Evolutionary conservation across 768 basidiomycete genomes (phyloP).

Genomic region (Psilocybe cubensis): DNA sequence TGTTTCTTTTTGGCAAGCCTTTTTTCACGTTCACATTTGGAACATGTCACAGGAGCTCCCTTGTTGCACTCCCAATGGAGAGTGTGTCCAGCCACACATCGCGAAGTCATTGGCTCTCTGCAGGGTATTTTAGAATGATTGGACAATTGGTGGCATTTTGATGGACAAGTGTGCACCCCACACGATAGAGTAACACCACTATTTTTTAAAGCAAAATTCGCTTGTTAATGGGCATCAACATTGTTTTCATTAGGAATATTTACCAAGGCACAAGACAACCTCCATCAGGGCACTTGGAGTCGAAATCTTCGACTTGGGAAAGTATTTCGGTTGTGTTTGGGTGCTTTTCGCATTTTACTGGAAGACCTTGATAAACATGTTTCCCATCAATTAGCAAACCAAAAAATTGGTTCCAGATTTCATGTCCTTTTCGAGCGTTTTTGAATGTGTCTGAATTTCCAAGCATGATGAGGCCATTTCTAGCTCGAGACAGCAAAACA

Average conservation of each 20-base stretch:
- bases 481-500: conserved; percentile 70
- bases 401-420: conserved; percentile 57
- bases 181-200: conserved; percentile 56
- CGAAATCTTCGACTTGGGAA: conserved; percentile 49
- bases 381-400: conserved; percentile 40
- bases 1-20: conserved; percentile 45
- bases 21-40: conserved; percentile 47
- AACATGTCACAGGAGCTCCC: conserved; percentile 39
- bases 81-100: conserved; percentile 51
- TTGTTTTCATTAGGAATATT: not conserved
- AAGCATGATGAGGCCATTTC: conserved; percentile 66
- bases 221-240: no score
- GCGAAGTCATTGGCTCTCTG: conserved; percentile 31
- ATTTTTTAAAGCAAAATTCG: no score
- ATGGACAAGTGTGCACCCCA: conserved; percentile 55
- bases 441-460: conserved; percentile 66
- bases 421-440: conserved; percentile 45
- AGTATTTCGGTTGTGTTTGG: conserved; percentile 42
- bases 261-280: conserved; percentile 67
- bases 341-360: conserved; percentile 61
- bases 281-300: conserved; percentile 57
- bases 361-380: conserved; percentile 60
- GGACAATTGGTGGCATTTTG: conserved; percentile 60
- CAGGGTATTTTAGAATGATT: conserved; percentile 62
- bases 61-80: conserved; percentile 48